A percentile compares a stretch with the other conserved stretches of the same genome.
These are phyloP conservation scores for Lichtheimia hyalospora DNA, from an alignment of 371 early-diverging fungal species.

Conservation along the genomic window DNA sequence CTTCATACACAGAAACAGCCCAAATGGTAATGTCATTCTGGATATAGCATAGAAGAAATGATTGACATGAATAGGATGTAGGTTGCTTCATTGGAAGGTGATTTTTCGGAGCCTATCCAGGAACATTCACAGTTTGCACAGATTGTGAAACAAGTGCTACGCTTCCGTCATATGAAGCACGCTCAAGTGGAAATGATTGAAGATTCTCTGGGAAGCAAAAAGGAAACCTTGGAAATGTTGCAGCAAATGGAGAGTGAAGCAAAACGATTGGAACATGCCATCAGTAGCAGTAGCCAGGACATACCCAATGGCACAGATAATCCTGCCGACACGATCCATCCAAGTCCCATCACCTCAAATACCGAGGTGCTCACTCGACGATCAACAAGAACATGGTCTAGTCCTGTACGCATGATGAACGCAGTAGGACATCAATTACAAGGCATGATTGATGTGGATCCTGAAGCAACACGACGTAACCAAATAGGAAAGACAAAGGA, in stretches of 20 bases:
- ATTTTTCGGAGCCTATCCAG: slow-evolving; percentile 80
- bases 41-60: not conserved
- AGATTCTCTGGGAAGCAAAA: slow-evolving; percentile 72
- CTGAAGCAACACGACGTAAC: slow-evolving; percentile 86
- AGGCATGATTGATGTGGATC: slow-evolving; percentile 94
- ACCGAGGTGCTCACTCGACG: slow-evolving; percentile 11
- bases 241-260: slow-evolving; percentile 84
- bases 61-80: not conserved
- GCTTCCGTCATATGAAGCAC: slow-evolving; percentile 83
- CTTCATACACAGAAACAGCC: slow-evolving; percentile 73
- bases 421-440: slow-evolving; percentile 74
- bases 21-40: slow-evolving; percentile 50
- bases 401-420: slow-evolving; percentile 56
- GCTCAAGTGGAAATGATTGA: slow-evolving; percentile 81
- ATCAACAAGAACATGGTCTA: slow-evolving; percentile 40
- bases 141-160: slow-evolving; percentile 82
- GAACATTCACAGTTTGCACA: slow-evolving; percentile 89
- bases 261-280: slow-evolving; percentile 78
- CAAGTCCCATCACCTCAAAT: not conserved
- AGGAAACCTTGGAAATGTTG: slow-evolving; percentile 62
- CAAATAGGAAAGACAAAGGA: slow-evolving; percentile 90
- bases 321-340: slow-evolving; percentile 29
- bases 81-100: slow-evolving; percentile 66
- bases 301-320: slow-evolving; percentile 34
- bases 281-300: slow-evolving; percentile 37